Percentiles rank a stretch among this genome's conserved stretches.
Conservation (phyloP, 2,329 filamentous ascomycete species). For the Xenoacremonium recifei region DNA sequence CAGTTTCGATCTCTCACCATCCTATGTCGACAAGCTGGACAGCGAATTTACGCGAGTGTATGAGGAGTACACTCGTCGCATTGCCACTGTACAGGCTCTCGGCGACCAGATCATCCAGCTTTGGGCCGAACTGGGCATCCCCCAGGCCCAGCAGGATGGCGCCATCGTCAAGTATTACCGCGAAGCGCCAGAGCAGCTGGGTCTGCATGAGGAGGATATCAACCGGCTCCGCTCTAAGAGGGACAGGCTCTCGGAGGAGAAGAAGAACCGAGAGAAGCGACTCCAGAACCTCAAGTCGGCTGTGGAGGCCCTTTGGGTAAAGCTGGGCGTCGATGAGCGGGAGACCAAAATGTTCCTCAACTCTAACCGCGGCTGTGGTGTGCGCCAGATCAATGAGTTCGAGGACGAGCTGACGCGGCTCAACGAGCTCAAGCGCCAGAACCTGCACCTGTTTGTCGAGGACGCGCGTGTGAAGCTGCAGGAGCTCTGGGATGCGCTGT, state of each 20-base stretch:
- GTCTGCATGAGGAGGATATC: conserved; percentile 85
- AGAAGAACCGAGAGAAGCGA: conserved; percentile 75
- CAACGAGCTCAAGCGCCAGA: conserved; percentile 92
- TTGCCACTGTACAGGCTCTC: conserved; percentile 70
- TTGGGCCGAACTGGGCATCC: conserved; percentile 93
- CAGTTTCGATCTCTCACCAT: conserved; percentile 86
- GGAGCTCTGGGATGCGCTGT: conserved; percentile 91
- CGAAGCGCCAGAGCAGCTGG: conserved; percentile 89
- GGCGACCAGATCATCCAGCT: conserved; percentile 87
- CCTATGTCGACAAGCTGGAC: conserved; percentile 84
- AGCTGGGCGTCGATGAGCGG: conserved; percentile 76
- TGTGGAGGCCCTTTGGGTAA: conserved; percentile 88
- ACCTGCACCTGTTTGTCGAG: conserved; percentile 93
- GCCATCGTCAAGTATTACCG: conserved; percentile 86
- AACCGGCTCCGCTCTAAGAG: conserved; percentile 68
- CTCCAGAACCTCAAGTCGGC: conserved; percentile 72
- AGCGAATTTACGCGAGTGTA: conserved; percentile 92
- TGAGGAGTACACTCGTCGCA: conserved; percentile 88
- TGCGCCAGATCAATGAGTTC: conserved; percentile 92
- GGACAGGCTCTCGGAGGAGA: conserved; percentile 85
- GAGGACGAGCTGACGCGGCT: conserved; percentile 85
- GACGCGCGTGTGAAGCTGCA: conserved; percentile 88
- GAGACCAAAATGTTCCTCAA: conserved; percentile 86
- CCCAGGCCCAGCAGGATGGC: conserved; percentile 87
- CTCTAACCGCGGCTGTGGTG: conserved; percentile 83